Base-by-base conservation (phyloP, 441 rosid genomes). In the Brassica balearica region DNA sequence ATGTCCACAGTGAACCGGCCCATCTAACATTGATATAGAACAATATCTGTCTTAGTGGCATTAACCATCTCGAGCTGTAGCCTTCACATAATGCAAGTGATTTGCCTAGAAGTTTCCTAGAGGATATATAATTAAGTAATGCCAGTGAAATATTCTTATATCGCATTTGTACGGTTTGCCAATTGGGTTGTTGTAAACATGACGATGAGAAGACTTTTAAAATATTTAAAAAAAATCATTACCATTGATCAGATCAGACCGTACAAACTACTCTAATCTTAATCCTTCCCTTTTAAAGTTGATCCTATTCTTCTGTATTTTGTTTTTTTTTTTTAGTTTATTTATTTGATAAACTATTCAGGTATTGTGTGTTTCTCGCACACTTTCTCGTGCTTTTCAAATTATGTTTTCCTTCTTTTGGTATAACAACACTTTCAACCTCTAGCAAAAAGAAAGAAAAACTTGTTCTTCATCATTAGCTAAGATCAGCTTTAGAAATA, bases 361-460 rank as follows among this genome's bases (percentile, higher is more conserved):
- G 8, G 1, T 0, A 51, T 51, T 51, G 20, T 51, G 58, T 14
- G 58, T 51, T 51, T 51, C 19, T 51, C 56, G 19, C 56, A 51
- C 56, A 51, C 17, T 48, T 48, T 48, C 17, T n/a, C 56, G 4
- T 48, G 4, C 56, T n/a, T 48, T 48, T 51, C 58, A 51, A 51
- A 14, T 5, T 51, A 51, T 51, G 58, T 46, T 46, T 48, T 48
- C 55, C 17, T 9, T 48, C 55, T 48, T 48, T 48, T 48, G 55
- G 8, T 51, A 51, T 51, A 14, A 48, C 56, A 51, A 51, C 56
- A 51, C 56, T 51, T n/a, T 51, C 55, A 51, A 51, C 58, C 58
- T 51, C 58, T 51, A 51, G 20, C 58, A 51, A 51, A 51, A 14
- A 51, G 0, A 51, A 14, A 5, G 15, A 2, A 14, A 51, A 51